Conservation (phyloP, 768 basidiomycete species). For the Suillus alpinus region DNA sequence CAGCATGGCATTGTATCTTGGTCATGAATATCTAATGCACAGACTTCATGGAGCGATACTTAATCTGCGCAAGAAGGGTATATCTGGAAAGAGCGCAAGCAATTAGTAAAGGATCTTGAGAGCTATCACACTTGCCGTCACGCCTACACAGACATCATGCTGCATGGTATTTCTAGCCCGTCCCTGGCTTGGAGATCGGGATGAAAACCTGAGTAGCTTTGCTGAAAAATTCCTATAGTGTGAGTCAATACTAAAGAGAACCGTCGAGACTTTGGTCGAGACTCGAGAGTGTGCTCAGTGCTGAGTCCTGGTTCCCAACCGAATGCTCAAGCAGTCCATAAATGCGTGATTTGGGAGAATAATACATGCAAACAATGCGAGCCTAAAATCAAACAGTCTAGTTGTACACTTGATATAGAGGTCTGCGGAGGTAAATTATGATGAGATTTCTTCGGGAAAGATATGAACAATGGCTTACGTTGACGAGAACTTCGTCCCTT, state of each 20-base stretch:
- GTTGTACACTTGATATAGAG: conserved; percentile 92
- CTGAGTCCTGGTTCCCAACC: not conserved
- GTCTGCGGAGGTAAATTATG: conserved; percentile 41
- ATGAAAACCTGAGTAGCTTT: not conserved
- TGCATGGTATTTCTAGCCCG: not conserved
- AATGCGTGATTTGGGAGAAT: not conserved
- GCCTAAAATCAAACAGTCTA: conserved; percentile 36
- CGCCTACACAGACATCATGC: not conserved
- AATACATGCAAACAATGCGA: conserved; percentile 1
- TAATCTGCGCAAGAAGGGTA: too few relatives aligned
- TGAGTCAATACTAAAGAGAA: not conserved
- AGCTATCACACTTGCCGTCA: too few relatives aligned
- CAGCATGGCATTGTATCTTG: too few relatives aligned
- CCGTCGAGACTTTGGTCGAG: not conserved
- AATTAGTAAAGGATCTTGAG: too few relatives aligned
- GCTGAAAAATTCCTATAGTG: not conserved
- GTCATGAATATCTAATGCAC: too few relatives aligned
- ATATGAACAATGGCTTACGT: conserved; percentile 57
- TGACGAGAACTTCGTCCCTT: conserved; percentile 97
- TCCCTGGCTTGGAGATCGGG: not conserved
- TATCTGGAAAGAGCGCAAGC: too few relatives aligned
- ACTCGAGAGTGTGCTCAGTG: not conserved
- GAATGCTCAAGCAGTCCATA: not conserved
- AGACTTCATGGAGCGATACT: too few relatives aligned
- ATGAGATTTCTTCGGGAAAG: not conserved